Base-by-base conservation (phyloP, 768 basidiomycete genomes). In the Solioccasus polychromus region DNA sequence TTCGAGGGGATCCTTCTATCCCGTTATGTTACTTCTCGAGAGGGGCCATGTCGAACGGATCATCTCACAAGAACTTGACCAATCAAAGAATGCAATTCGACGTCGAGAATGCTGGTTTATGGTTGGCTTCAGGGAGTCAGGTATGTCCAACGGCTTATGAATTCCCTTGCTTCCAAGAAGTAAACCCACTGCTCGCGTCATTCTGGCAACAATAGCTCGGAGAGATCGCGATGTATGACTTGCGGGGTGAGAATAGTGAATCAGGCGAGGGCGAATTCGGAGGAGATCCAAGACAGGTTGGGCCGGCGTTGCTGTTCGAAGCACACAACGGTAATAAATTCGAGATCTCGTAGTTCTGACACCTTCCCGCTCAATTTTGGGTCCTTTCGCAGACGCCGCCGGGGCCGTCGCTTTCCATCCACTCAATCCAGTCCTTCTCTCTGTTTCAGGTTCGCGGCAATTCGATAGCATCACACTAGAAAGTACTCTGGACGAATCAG, bases 71-170 rank as follows among this genome's bases (percentile, higher is more conserved):
- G 17, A n/a, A 38, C 25, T 23, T 52, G 36, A 85, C 87, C 18
- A 93, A 94, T 59, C 94, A 96, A 63, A 79, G 79, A 51, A 68
- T 83, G 20, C 63, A 68, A n/a, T 94, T 95, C 56, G 89, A 89
- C 53, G 60, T 94, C 1, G 90, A 94, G 57, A 43, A 73, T 10
- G 70, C 73, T 30, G 91, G 92, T 1, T 70, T 68, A 36, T 81
- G 76, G 66, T 54, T 94, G 29, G 75, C 73, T 20, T 67, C 76
- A 2, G 92, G 92, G 1, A 81, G 83, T 61, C 77, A 84, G 72
- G 90, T 85, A 41, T 31, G 79, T 46, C 19, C 9, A 2, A 14
- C 5, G 24, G 10, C n/a, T 34, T 24, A 11, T 17, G 5, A 29
- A 2, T 31, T 1, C 29, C 37, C 17, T 44, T 8, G 5, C 17